Percentiles rank a stretch among this genome's conserved stretches.
phyloP scores from a whole-genome alignment of 192 early-diverging fungal species.

The Piromyces finnis region DNA sequence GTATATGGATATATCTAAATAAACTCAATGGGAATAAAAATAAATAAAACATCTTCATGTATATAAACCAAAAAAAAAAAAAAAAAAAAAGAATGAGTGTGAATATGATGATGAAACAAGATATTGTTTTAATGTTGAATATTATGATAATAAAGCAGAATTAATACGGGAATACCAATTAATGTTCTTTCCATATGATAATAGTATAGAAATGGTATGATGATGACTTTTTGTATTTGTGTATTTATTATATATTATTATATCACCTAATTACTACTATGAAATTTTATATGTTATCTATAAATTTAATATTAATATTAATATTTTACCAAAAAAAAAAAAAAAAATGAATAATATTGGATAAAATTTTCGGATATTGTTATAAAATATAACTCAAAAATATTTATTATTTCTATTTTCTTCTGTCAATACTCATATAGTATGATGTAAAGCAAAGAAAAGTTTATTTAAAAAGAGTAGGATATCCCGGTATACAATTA shows the following conservation, averaged over 20 bases:
- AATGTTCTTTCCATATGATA: conserved; percentile 29
- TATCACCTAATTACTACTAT: too few species aligned
- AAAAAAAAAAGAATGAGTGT: not conserved
- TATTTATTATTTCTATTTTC: not conserved
- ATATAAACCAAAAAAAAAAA: too few species aligned
- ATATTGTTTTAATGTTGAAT: not conserved
- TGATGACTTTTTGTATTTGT: too few species aligned
- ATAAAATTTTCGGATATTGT: too few species aligned
- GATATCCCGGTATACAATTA: conserved; percentile 12
- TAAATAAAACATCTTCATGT: too few species aligned
- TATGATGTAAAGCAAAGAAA: conserved; percentile 32
- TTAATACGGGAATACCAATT: conserved; percentile 30
- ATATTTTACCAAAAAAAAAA: not conserved
- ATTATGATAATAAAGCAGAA: conserved; percentile 22
- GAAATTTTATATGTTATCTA: too few species aligned
- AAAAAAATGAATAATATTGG: too few species aligned
- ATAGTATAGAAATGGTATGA: conserved; percentile 36
- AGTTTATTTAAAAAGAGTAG: conserved; percentile 31
- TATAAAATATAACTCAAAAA: too few species aligned
- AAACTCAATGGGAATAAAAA: too few species aligned
- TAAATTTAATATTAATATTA: conserved; percentile 2
- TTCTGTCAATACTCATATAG: conserved; percentile 3
- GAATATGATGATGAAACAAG: not conserved
- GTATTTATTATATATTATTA: too few species aligned
- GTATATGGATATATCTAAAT: too few species aligned